Conservation (phyloP, 225 moss, liverwort and hornwort species). For the Marchantia polymorpha region DNA sequence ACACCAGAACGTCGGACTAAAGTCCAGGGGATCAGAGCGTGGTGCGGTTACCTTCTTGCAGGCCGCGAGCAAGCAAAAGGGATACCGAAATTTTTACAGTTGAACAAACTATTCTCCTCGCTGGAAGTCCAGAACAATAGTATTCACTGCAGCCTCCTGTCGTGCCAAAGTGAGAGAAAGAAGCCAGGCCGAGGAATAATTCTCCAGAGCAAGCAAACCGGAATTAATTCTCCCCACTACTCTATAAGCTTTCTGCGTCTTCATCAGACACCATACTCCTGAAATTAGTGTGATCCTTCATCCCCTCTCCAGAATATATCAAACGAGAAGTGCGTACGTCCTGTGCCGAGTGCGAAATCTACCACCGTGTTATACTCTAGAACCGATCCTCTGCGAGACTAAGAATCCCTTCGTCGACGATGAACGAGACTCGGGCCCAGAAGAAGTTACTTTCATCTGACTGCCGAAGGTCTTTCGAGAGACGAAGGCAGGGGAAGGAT, state of each 20-base stretch:
- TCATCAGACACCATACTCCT: not conserved
- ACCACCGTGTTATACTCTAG: not conserved
- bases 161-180: no score
- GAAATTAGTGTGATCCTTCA: not conserved
- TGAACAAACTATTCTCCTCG: not conserved
- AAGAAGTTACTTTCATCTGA: not conserved
- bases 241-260: not conserved
- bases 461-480: not conserved
- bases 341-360: not conserved
- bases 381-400: not conserved
- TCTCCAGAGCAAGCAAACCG: not conserved
- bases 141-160: not conserved
- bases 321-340: not conserved
- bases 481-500: not conserved
- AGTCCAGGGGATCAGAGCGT: not conserved
- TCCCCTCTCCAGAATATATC: not conserved
- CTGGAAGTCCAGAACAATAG: not conserved
- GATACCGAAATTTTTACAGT: not conserved
- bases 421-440: not conserved
- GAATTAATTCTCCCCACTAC: not conserved
- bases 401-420: not conserved
- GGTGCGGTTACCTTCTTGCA: not conserved
- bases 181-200: no score
- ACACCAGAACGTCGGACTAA: no score
- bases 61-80: not conserved